Conservation (phyloP, 495 filamentous ascomycete species). For the Penicillium parvum region DNA sequence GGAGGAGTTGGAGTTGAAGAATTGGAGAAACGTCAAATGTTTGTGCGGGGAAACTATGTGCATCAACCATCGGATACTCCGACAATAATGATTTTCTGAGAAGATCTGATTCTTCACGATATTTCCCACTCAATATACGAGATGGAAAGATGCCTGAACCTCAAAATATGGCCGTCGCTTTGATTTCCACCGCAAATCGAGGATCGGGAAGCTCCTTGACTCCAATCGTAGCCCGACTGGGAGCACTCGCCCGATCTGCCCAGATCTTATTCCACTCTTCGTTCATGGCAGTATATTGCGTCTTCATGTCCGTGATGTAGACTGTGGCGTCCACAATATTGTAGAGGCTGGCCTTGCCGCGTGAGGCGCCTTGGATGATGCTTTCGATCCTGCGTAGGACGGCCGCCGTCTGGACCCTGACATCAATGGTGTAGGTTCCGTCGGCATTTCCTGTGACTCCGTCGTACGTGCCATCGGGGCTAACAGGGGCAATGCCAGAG, state of each 20-base stretch:
- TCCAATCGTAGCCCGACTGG: slow-evolving; percentile 31
- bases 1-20: no score
- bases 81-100: no score
- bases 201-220: slow-evolving; percentile 33
- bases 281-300: slow-evolving; percentile 37
- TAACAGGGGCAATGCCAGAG: slow-evolving; percentile 25
- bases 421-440: slow-evolving; percentile 26
- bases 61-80: no score
- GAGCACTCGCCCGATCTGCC: slow-evolving; percentile 27
- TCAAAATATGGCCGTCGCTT: slow-evolving; percentile 25
- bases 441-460: slow-evolving; percentile 29
- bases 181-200: slow-evolving; percentile 32
- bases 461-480: slow-evolving; percentile 19
- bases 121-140: no score
- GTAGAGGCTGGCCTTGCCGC: slow-evolving; percentile 26
- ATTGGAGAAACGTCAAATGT: no score
- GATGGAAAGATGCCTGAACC: no score
- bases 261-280: slow-evolving; percentile 40
- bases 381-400: slow-evolving; percentile 28
- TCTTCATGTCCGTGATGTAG: slow-evolving; percentile 34
- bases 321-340: slow-evolving; percentile 35
- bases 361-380: slow-evolving; percentile 31
- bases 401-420: slow-evolving; percentile 31
- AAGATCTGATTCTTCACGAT: no score
- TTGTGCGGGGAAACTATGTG: no score